phyloP scores from a whole-genome alignment of 306 rosid species.

The Argentina anserina region DNA sequence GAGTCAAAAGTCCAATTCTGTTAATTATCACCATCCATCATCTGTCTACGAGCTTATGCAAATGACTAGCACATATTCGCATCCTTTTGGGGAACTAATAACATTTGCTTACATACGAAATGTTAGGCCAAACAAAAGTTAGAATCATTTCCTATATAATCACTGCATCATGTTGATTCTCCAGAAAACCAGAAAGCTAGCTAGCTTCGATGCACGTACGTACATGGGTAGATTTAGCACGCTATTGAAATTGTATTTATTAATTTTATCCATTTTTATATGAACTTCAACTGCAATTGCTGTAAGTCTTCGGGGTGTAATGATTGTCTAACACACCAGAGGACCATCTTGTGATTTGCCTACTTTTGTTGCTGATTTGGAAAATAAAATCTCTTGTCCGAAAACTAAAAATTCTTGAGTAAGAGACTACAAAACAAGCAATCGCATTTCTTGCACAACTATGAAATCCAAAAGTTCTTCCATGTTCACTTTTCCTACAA shows the following conservation, averaged over 20 bases:
- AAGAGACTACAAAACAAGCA: not conserved
- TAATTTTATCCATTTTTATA: not conserved
- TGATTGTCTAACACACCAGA: not conserved
- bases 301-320: not conserved
- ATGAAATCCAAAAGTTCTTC: conserved; percentile 2
- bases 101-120: not conserved
- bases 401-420: not conserved
- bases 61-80: not conserved
- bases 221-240: not conserved
- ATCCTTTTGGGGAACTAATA: not conserved
- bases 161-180: not conserved
- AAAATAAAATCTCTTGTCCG: not conserved
- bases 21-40: not conserved
- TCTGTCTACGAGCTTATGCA: not conserved
- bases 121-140: not conserved
- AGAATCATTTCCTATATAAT: not conserved
- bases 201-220: not conserved
- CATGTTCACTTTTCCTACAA: conserved; percentile 40
- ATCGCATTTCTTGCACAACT: conserved; percentile 15
- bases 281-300: not conserved
- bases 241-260: not conserved
- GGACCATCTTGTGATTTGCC: not conserved
- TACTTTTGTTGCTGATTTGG: not conserved
- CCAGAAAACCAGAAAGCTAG: not conserved
- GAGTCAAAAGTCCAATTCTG: not conserved